Conservation (phyloP, 169 alveolate species). For the Plasmodium malariae region DNA sequence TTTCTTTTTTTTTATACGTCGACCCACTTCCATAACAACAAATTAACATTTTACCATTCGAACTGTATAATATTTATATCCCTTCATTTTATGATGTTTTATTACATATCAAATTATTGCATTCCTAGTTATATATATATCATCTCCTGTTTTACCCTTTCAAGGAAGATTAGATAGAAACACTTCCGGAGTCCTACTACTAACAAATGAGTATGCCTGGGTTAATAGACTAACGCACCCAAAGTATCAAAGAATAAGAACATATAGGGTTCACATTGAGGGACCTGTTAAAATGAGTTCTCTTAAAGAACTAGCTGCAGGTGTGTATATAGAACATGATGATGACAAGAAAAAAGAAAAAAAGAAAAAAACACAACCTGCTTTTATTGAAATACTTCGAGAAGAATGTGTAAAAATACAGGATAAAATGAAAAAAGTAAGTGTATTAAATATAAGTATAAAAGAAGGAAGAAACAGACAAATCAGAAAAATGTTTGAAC, state of each 20-base stretch:
- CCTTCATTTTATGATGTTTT: no score
- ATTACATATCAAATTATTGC: no score
- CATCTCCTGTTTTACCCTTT: no score
- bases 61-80: no score
- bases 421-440: conserved; percentile 53
- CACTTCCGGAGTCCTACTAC: conserved; percentile 74
- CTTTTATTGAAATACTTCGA: conserved; percentile 73
- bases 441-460: conserved; percentile 61
- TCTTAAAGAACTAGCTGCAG: conserved; percentile 60
- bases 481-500: conserved; percentile 75
- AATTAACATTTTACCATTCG: no score
- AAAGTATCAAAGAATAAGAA: conserved; percentile 70
- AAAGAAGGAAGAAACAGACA: conserved; percentile 77
- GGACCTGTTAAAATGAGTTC: conserved; percentile 57
- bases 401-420: conserved; percentile 57
- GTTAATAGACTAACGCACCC: conserved; percentile 74
- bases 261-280: conserved; percentile 60
- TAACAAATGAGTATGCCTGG: conserved; percentile 65
- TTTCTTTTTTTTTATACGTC: no score
- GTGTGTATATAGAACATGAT: conserved; percentile 51
- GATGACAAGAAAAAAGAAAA: neutral
- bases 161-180: conserved; percentile 69
- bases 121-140: no score
- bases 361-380: conserved; percentile 59
- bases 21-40: no score